Evolutionary conservation across 2,329 filamentous ascomycete genomes (phyloP), one percentile per base, ranked within the genome.

Genomic region (Colletotrichum tofieldiae): DNA sequence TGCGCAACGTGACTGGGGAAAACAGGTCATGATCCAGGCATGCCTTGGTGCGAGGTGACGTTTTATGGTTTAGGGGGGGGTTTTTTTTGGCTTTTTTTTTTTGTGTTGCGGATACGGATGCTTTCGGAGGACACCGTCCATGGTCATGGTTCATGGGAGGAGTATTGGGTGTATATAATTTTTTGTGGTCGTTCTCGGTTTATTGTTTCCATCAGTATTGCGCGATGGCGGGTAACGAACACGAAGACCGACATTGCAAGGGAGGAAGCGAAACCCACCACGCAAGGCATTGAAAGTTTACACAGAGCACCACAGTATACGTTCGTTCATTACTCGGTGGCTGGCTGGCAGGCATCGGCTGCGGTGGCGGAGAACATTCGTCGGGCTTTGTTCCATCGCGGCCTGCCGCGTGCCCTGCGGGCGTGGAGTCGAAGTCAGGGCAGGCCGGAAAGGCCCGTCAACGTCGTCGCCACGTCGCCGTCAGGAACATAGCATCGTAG

Each of bases 211-310:
- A 35, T 35, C 8, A 35, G 5, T 35, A 5, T 35, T 8, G 5
- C 35, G 29, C 51, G 6, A 35, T 35, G 51, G 55, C 35, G 26
- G 55, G 35, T 58, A 58, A 41, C 55, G 55, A 58, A 58, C 55
- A 58, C 55, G 55, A 58, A 23, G 32, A 39, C n/a, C 6, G 55
- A 58, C 35, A 58, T 58, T n/a, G 55, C 35, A 18, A 58, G 32
- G 35, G n/a, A 39, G 6, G 6, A 41, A 14, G 18, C 11, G 5
- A 23, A 23, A 23, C 14, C 35, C 54, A 58, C 54, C 39, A 35
- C 18, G 2, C 16, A 35, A 54, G 29, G 18, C 49, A 18, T 32
- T 3, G 5, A 0, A 45, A 20, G 39, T 26, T 26, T 26, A 26
- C 23, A 26, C 2, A 26, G 23, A 26, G 23, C 23, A 26, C 23